Evolutionary conservation across 495 filamentous ascomycete species (phyloP).

Genomic region (Hyaloscypha finlandica): DNA sequence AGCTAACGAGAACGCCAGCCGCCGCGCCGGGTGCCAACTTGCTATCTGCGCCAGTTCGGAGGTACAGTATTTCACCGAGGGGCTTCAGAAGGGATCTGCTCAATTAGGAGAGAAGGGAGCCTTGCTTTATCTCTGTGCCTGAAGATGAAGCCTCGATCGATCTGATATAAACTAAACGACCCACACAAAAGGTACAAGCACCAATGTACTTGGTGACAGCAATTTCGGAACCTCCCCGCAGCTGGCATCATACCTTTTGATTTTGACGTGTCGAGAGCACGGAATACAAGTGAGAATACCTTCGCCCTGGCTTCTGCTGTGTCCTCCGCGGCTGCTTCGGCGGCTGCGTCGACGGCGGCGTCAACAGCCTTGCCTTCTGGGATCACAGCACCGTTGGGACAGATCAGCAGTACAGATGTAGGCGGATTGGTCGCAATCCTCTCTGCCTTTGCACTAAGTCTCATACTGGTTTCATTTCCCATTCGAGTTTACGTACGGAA

Average conservation of each 20-base stretch:
- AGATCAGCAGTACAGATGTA: conserved; percentile 11
- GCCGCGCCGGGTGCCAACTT: not conserved
- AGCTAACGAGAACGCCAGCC: not conserved
- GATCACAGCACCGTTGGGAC: conserved; percentile 8
- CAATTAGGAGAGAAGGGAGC: too few relatives aligned
- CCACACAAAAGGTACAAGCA: too few relatives aligned
- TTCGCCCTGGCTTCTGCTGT: not conserved
- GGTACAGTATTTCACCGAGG: not conserved
- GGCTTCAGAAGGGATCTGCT: not conserved
- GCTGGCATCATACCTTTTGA: not conserved
- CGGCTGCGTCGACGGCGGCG: not conserved
- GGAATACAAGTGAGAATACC: not conserved
- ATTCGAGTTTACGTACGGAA: conserved; percentile 17
- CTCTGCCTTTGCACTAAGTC: conserved; percentile 13
- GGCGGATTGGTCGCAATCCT: conserved; percentile 20
- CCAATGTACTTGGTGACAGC: not conserved
- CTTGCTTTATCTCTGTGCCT: not conserved
- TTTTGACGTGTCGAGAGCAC: not conserved
- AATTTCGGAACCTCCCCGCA: not conserved
- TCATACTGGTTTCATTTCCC: conserved; percentile 15
- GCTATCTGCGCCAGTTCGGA: not conserved
- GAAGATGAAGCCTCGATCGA: too few relatives aligned
- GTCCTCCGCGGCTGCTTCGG: not conserved
- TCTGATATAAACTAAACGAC: too few relatives aligned
- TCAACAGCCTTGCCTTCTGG: conserved; percentile 8